Conservation (phyloP, 208 protist genomes). For the Leptomonas pyrrhocoris region DNA sequence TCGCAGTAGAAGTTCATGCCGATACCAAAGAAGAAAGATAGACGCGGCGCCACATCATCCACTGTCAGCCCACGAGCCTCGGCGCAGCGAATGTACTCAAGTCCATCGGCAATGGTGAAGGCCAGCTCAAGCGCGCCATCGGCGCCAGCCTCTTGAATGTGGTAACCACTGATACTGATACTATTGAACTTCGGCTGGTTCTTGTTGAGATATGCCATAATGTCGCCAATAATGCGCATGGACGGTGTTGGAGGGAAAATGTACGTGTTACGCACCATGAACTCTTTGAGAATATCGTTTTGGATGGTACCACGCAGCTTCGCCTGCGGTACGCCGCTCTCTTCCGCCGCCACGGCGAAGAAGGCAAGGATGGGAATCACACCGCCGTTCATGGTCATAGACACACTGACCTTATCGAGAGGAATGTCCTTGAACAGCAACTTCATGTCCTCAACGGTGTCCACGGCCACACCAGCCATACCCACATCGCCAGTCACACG, state of each 20-base stretch:
- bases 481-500: conserved; percentile 95
- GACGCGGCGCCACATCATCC: conserved; percentile 94
- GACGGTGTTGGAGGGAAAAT: conserved; percentile 95
- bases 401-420: conserved; percentile 94
- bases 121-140: conserved; percentile 91
- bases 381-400: conserved; percentile 98
- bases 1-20: conserved; percentile 98
- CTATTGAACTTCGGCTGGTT: conserved; percentile 97
- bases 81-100: conserved; percentile 93
- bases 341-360: conserved; percentile 95
- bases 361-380: conserved; percentile 96
- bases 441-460: conserved; percentile 91
- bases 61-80: conserved; percentile 75
- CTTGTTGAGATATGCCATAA: conserved; percentile 94
- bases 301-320: conserved; percentile 96
- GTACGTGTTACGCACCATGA: conserved; percentile 97
- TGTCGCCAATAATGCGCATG: conserved; percentile 95
- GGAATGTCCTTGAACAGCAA: conserved; percentile 93
- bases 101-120: conserved; percentile 96
- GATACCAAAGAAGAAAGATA: conserved; percentile 97
- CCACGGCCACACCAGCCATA: conserved; percentile 97
- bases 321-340: conserved; percentile 86
- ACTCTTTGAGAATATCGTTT: conserved; percentile 98
- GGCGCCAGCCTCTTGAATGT: conserved; percentile 96
- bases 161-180: conserved; percentile 95